Base-by-base conservation (phyloP, 176 grass and related monocot species). In the Dendrocalamus sinicus region DNA sequence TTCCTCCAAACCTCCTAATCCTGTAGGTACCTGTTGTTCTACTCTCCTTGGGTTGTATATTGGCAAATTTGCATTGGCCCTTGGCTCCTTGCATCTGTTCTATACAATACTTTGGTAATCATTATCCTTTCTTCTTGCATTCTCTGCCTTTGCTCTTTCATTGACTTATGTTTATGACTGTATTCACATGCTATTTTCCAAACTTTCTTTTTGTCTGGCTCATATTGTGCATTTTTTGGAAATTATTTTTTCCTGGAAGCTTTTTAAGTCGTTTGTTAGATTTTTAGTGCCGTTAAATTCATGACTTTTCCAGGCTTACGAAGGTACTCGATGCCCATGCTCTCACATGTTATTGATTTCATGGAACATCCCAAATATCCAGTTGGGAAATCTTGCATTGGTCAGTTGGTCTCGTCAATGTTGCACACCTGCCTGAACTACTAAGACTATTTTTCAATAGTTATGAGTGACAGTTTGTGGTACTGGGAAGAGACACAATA, bases 261-360 rank as follows among this genome's bases (percentile, higher is more conserved):
- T 53, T n/a, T 43, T 80, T 5, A 73, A 73, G 20, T 61, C 22
- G 26, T 72, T 72, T 11, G 5, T 30, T 20, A 20, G 7, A 58
- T 82, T 71, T 82, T 76, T 76, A 0, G 30, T 70, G 61, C 3
- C 54, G 7, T 62, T 48, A 76, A 48, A 40, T 70, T 47, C 16
- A 40, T 55, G 22, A 52, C 41, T 69, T 58, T 70, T 7, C 2
- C 19, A 61, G 15, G 71, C 14, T 4, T 26, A n/a, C 64, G 16
- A 62, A 77, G 16, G 11, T 52, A 50, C 22, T 19, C 53, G 14
- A 45, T 63, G 9, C 9, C 67, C 23, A 65, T 68, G 37, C 7
- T 57, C 40, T n/a, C 52, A 32, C 0, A 62, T 7, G 11, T 44
- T 23, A 4, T 48, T 57, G 17, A 20, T 57, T 50, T 17, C 4